Evolutionary conservation across 139 green algal genomes (phyloP).

Genomic region (Chlorokybus atmophyticus): DNA sequence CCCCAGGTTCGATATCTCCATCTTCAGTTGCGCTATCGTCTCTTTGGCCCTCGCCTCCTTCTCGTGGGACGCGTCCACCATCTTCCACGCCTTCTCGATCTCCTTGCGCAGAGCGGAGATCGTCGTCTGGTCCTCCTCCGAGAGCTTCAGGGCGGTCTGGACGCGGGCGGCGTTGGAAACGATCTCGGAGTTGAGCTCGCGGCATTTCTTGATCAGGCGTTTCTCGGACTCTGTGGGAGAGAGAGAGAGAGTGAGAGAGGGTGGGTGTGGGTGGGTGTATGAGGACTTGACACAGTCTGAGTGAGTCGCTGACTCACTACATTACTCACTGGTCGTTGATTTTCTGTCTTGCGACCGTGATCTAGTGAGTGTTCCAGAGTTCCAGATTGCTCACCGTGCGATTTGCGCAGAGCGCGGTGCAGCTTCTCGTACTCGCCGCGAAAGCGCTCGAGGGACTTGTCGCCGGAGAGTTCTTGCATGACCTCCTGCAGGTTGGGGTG

Average conservation of each 20-base stretch:
- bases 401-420: constrained; percentile 65
- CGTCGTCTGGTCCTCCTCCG: constrained; percentile 75
- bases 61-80: constrained; percentile 70
- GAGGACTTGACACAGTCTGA: no score
- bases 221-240: constrained; percentile 74
- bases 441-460: constrained; percentile 63
- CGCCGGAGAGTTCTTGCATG: constrained; percentile 55
- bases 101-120: constrained; percentile 76
- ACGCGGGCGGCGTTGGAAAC: constrained; percentile 77
- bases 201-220: constrained; percentile 67
- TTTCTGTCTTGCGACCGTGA: neutral
- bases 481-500: constrained; percentile 38
- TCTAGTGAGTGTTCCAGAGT: neutral
- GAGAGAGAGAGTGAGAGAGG: neutral
- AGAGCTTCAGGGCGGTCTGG: constrained; percentile 72
- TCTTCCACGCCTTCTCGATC: constrained; percentile 83
- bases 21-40: constrained; percentile 57
- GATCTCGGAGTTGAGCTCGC: constrained; percentile 76
- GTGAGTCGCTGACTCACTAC: no score
- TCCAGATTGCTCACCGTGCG: constrained; percentile 43
- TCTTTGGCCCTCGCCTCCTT: constrained; percentile 80
- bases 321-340: no score
- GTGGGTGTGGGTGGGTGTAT: neutral
- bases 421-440: constrained; percentile 82
- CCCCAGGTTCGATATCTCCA: constrained; percentile 70